Evolutionary conservation across 129 eudicot species (phyloP), one percentile per base, ranked within the genome.

Genomic region (Silybum marianum): DNA sequence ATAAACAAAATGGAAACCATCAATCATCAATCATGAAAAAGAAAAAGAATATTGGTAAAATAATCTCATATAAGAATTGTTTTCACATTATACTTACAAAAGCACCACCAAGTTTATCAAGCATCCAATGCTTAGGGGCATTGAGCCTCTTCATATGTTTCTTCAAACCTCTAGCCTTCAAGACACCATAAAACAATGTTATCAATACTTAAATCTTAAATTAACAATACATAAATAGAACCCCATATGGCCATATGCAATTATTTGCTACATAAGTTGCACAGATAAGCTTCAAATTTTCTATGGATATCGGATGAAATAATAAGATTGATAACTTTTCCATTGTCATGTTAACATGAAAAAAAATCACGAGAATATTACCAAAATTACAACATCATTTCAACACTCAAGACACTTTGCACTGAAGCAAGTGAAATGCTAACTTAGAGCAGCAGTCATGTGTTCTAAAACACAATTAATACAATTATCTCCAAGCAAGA

Each of bases 91-190:
- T 18, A 83, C 92, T 80, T 80, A 88, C 92, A 78, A 88, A 88
- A 22, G 92, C 92, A 73, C 92, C 92, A 65, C 92, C 92, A 19
- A 88, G 92, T 73, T 88, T 88, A 69, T 88, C 92, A 51, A 88
- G 87, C 92, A 88, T 86, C 92, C 89, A 88, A 83, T 86, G 92
- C 76, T 86, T 86, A 3, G 92, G 92, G 86, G 90, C 88, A 87
- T 87, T 87, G 54, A 44, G 54, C 54, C 54, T 44, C 54, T 44
- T 44, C 54, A 44, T 44, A 44, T 44, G 54, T 3, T 88, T 88
- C 88, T 88, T 88, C 87, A 88, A 81, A 22, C 91, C 91, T 77
- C 91, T 81, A 19, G 91, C 91, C 91, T 88, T 12, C 21, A 74
- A 39, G 21, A 66, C 48, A 40, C 18, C 21, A 69, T 0, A 70